Evolutionary conservation across 1,284 basidiomycete genomes (phyloP).

Genomic region (Sporisorium iseilematis-ciliati): DNA sequence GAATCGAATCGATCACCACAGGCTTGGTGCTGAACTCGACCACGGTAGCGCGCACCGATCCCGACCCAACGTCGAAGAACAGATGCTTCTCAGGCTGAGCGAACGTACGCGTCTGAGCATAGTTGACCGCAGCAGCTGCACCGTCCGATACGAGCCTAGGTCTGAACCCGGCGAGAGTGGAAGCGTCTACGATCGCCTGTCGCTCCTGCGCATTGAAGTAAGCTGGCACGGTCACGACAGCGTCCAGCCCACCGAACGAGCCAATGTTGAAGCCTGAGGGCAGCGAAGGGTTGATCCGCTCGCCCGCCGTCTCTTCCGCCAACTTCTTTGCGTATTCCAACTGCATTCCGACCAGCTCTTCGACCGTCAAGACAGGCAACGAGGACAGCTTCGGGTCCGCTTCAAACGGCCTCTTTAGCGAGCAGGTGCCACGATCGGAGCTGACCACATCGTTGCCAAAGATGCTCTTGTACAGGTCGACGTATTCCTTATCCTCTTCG

Average conservation of each 20-base stretch:
- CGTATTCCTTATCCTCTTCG: constrained; percentile 39
- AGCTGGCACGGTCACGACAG: constrained; percentile 67
- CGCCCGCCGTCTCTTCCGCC: constrained; percentile 80
- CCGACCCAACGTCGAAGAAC: constrained; percentile 93
- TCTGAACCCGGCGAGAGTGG: constrained; percentile 87
- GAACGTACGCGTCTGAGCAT: constrained; percentile 94
- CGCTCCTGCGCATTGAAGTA: constrained; percentile 77
- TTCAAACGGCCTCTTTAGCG: constrained; percentile 48
- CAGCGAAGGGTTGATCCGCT: constrained; percentile 57
- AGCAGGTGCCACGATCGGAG: constrained; percentile 53
- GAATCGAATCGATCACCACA: constrained; percentile 59
- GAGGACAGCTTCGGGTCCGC: constrained; percentile 42
- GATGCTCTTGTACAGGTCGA: constrained; percentile 45
- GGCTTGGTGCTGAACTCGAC: constrained; percentile 76
- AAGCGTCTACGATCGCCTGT: constrained; percentile 83
- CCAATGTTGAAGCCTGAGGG: constrained; percentile 57
- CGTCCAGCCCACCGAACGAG: constrained; percentile 64
- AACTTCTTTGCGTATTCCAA: constrained; percentile 88
- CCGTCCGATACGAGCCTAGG: constrained; percentile 92
- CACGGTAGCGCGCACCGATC: constrained; percentile 86
- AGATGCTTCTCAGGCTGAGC: constrained; percentile 80
- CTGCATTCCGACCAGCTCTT: constrained; percentile 95
- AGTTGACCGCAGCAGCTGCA: constrained; percentile 74
- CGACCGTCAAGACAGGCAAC: constrained; percentile 72
- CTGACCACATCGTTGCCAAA: constrained; percentile 57